Percentiles rank a stretch among this genome's conserved stretches.
phyloP scores from a whole-genome alignment of 306 rosid genomes.

The Pterocarpus santalinus region DNA sequence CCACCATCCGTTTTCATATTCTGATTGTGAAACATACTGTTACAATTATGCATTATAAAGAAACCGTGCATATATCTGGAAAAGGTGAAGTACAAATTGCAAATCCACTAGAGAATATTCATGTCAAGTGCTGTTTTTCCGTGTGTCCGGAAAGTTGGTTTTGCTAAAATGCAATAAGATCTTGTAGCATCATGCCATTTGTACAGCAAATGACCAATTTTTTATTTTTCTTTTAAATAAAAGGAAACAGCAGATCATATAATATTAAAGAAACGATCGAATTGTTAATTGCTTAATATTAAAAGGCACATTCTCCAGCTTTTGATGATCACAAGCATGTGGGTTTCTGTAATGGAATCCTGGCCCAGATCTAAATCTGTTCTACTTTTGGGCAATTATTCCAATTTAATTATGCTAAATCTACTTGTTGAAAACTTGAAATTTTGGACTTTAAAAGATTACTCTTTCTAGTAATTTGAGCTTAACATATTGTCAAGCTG shows the following conservation, averaged over 20 bases:
- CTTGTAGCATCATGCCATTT: slow-evolving; percentile 48
- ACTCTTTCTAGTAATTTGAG: slow-evolving; percentile 9
- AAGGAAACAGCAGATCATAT: slow-evolving; percentile 1
- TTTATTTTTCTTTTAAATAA: background rate
- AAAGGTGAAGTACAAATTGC: slow-evolving; percentile 43
- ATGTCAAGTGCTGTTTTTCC: slow-evolving; percentile 41
- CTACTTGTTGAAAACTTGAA: slow-evolving; percentile 23
- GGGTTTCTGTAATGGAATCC: slow-evolving; percentile 66
- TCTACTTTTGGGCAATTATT: slow-evolving; percentile 49
- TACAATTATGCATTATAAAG: slow-evolving; percentile 29
- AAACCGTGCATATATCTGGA: slow-evolving; percentile 15
- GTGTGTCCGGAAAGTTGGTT: slow-evolving; percentile 40
- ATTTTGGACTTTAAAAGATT: slow-evolving; percentile 31
- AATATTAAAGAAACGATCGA: slow-evolving; percentile 18
- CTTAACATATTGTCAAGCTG: background rate
- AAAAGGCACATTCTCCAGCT: slow-evolving; percentile 70
- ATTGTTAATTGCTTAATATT: slow-evolving; percentile 38
- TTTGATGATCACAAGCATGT: slow-evolving; percentile 67
- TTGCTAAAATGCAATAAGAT: slow-evolving; percentile 43
- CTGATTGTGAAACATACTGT: background rate
- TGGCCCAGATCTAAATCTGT: slow-evolving; percentile 57
- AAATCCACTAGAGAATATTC: slow-evolving; percentile 57
- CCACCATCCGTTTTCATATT: background rate
- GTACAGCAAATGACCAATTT: slow-evolving; percentile 41
- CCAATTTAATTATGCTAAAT: slow-evolving; percentile 29